A percentile compares a stretch with the other conserved stretches of the same genome.
phyloP scores from a whole-genome alignment of 805 yeast genomes.

The Kazachstania kunashirensis region DNA sequence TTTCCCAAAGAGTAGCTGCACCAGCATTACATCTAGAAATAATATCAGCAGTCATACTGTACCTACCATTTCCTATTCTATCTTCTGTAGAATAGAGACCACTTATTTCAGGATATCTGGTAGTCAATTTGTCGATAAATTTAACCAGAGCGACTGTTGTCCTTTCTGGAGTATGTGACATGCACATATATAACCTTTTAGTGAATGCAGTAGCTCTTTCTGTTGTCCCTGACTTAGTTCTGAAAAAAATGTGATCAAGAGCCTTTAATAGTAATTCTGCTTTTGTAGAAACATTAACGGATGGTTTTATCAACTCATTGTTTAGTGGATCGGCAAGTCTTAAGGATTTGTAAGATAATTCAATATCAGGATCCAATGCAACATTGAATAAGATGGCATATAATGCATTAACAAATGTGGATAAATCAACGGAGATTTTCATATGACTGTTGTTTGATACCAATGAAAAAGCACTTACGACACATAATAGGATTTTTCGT shows the following conservation, averaged over 20 bases:
- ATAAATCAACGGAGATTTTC: conserved; percentile 71
- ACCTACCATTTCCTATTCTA: conserved; percentile 70
- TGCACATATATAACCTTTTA: conserved; percentile 60
- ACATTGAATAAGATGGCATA: conserved; percentile 60
- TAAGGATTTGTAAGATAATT: conserved; percentile 71
- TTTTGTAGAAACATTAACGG: conserved; percentile 81
- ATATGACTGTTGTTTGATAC: conserved; percentile 63
- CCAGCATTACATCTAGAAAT: conserved; percentile 75
- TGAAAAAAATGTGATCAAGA: conserved; percentile 73
- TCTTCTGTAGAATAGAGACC: conserved; percentile 85
- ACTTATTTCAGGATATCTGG: conserved; percentile 58
- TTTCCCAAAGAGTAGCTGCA: conserved; percentile 88
- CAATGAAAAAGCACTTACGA: conserved; percentile 83
- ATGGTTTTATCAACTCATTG: conserved; percentile 42
- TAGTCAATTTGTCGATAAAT: conserved; percentile 66
- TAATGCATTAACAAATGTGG: conserved; percentile 67
- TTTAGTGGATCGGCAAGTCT: conserved; percentile 72
- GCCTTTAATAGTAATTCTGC: conserved; percentile 73
- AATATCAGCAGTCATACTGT: conserved; percentile 52
- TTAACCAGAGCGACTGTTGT: conserved; percentile 69
- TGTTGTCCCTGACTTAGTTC: conserved; percentile 56
- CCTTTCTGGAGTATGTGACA: conserved; percentile 78
- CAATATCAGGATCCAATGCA: conserved; percentile 73
- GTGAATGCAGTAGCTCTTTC: conserved; percentile 71
- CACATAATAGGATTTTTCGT: conserved; percentile 70